Evolutionary conservation across 1,284 basidiomycete species (phyloP).

Genomic region (Schizophyllum amplum): DNA sequence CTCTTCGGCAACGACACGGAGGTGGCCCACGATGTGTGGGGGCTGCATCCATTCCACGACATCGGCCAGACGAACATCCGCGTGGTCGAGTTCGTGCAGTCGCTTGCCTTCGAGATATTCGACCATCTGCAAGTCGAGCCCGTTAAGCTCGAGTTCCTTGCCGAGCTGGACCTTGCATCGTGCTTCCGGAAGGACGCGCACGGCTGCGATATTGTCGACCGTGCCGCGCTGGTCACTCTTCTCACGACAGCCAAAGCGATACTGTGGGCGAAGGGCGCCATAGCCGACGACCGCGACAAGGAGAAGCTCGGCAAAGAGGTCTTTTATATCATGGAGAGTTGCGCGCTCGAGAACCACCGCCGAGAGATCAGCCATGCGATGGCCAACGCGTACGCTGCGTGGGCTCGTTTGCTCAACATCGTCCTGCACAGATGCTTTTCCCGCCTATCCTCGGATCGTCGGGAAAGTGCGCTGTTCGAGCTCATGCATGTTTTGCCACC

Average conservation of each 20-base stretch:
- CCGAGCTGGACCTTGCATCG: slow-evolving; percentile 63
- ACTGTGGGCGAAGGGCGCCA: slow-evolving; percentile 60
- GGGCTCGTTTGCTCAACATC: slow-evolving; percentile 79
- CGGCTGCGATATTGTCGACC: slow-evolving; percentile 80
- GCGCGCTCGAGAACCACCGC: slow-evolving; percentile 81
- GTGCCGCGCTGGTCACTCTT: slow-evolving; percentile 58
- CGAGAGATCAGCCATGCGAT: slow-evolving; percentile 72
- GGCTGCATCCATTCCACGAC: slow-evolving; percentile 55
- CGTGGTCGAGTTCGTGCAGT: slow-evolving; percentile 83
- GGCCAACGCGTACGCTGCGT: slow-evolving; percentile 67
- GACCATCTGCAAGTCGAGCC: slow-evolving; percentile 61
- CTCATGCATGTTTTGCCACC: slow-evolving; percentile 71
- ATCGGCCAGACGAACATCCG: slow-evolving; percentile 76
- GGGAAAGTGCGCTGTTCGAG: slow-evolving; percentile 85
- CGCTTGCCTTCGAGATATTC: slow-evolving; percentile 82
- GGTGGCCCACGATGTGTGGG: slow-evolving; percentile 34
- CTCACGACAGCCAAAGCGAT: slow-evolving; percentile 52
- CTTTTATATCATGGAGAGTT: slow-evolving; percentile 71
- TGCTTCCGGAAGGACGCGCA: slow-evolving; percentile 66
- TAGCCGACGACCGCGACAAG: slow-evolving; percentile 55
- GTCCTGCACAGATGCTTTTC: slow-evolving; percentile 79
- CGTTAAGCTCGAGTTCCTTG: slow-evolving; percentile 61
- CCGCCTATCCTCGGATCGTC: slow-evolving; percentile 68
- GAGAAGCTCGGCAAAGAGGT: slow-evolving; percentile 67
- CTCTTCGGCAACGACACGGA: slow-evolving; percentile 61